Base-by-base conservation (phyloP, 495 filamentous ascomycete genomes). In the Usnea hakonensis region DNA sequence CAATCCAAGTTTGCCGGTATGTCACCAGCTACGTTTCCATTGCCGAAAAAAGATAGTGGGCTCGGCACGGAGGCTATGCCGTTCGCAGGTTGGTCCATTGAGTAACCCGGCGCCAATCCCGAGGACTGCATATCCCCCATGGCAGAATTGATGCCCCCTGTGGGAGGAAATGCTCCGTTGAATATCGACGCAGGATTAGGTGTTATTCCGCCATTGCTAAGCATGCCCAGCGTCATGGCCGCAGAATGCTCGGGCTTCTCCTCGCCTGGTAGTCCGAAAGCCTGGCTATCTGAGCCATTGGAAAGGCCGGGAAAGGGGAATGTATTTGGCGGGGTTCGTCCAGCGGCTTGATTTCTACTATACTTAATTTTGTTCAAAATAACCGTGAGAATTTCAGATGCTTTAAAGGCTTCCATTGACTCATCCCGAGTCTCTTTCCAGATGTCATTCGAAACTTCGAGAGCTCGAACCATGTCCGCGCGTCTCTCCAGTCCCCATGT, bases 351-450 rank as follows among this genome's bases (percentile, higher is more conserved):
- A 37, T 46, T 33, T n/a, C 58, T 61, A 30, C 55, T 50, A n/a
- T 52, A 52, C 43, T 84, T 86, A 60, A 96, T 72, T 70, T 91
- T 91, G 33, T 79, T 77, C 41, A 96, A 74, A 85, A 95, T 94
- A 46, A 94, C 85, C 11, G 82, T 82, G 9, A 97, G 78, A 17
- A 89, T 80, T n/a, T 78, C 82, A 23, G 83, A 82, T 19, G 90
- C 91, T 73, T 96, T 97, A 73, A 85, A 90, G 0, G 92, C 90
- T 64, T 96, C 91, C 72, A 96, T 88, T n/a, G 85, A 90, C 44
- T 85, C 78, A 56, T 93, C 85, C 0, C 82, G 79, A 21, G 88
- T 74, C 19, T 84, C 83, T 37, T 88, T 85, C 91, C 91, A 96
- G 37, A 96, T 92, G 11, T 79, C 79, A 53, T 83, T 81, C 40